Conservation (phyloP, 352 stramenopile genomes). For the Aphanomyces astaci region DNA sequence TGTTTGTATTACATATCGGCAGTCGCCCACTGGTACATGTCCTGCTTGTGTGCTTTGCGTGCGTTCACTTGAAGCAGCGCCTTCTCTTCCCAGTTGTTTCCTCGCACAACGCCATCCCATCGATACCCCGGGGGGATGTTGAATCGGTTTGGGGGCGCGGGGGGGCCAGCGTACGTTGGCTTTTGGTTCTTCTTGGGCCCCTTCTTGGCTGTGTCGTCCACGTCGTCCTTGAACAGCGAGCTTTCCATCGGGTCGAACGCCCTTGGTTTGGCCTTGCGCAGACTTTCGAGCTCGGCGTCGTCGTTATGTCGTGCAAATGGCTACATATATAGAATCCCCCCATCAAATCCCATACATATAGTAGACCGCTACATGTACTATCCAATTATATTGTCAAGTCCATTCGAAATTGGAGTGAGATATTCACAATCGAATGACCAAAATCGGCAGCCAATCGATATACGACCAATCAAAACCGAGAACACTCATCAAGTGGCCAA, state of each 20-base stretch:
- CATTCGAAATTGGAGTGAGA: too few species aligned
- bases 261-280: constrained; percentile 46
- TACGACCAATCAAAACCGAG: too few species aligned
- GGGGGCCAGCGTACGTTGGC: constrained; percentile 59
- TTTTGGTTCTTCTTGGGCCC: constrained; percentile 54
- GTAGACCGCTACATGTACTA: too few species aligned
- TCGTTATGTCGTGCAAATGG: constrained; percentile 64
- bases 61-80: constrained; percentile 78
- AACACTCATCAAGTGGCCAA: too few species aligned
- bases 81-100: constrained; percentile 94
- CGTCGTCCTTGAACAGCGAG: constrained; percentile 58
- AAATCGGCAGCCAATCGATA: too few species aligned
- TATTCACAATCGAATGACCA: too few species aligned
- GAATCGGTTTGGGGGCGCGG: constrained; percentile 77
- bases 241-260: constrained; percentile 75
- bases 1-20: constrained; percentile 82
- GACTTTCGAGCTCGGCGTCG: constrained; percentile 57
- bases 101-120: constrained; percentile 97
- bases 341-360: too few species aligned
- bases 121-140: constrained; percentile 93
- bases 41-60: constrained; percentile 46
- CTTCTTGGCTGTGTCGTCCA: constrained; percentile 28
- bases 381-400: too few species aligned
- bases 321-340: neutral
- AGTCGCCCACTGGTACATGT: constrained; percentile 73